Base-by-base conservation (phyloP, 78 protist species). In the Dictyostelium purpureum region DNA sequence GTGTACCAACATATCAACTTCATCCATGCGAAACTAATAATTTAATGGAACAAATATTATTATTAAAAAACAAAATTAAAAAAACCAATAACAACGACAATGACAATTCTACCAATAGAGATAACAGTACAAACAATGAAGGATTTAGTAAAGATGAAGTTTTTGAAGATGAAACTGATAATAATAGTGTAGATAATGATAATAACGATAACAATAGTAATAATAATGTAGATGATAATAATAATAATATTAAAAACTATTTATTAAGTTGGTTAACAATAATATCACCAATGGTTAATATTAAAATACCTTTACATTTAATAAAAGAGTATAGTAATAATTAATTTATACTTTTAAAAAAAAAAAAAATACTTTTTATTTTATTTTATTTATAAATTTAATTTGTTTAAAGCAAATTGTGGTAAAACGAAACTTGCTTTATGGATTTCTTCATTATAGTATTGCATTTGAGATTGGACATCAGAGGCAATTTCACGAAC, bases 381-480 rank as follows among this genome's bases (percentile, higher is more conserved):
- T 26, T 43, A n/a, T 26, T 67, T 28, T 71, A 12, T 24, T 52
- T 54, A 70, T 16, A 70, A 56, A 40, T 82, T 67, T 38, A 70
- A 56, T 82, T 82, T 42, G 21, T 67, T 67, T 7, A 6, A 2
- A 49, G 90, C 99, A 81, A 98, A 98, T 67, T 79, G 65, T 12
- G 99, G 99, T 24, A 98, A 95, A 10, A 93, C 96, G 71, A 98
- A 98, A 1, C 98, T 74, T 4, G 98, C 97, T 3, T 40, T 51
- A 93, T 98, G 99, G 26, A 97, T 67, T 24, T 33, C 95, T 16
- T 95, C 63, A 70, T 85, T 79, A 95, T 98, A 98, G 95, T 98
- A 98, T 67, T 93, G 88, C 57, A 95, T 96, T 52, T 78, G 42
- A 4, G 57, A 79, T 12, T 16, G 51, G 6, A 56, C 63, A 1